Evolutionary conservation across 768 basidiomycete species (phyloP), one percentile per base, ranked within the genome.

Genomic region (Agaricus blazei): DNA sequence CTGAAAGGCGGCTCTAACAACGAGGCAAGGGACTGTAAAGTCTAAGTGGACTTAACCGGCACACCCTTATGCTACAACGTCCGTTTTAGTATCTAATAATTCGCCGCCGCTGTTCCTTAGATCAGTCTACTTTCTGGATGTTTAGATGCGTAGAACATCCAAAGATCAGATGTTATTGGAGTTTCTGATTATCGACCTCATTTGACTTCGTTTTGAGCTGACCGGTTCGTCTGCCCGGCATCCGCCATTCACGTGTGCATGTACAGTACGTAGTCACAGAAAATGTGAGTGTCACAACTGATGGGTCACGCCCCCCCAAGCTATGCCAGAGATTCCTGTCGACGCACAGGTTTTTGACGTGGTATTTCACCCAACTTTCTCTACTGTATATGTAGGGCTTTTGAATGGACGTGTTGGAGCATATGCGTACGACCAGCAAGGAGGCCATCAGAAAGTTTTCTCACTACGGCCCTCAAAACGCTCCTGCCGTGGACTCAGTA

Each of bases 261-360:
- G 19, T 19, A 19, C 19, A 19, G 19, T 34, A 11, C 34, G 34
- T 34, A 7, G 7, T 19, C 34, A 45, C 12, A 12, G 11, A 50
- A 15, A 5, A 12, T 45, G 4, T 34, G 2, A 8, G 34, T 24
- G 34, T 52, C 42, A 37, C 42, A 23, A 34, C 34, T 11, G 11
- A 43, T 31, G 51, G 23, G 15, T 37, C 15, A 45, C 54, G 52
- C 9, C 45, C 50, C 38, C 19, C 29, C 27, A 24, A 60, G 58
- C 60, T 48, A 79, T 79, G 78, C 75, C 78, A 54, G 76, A 90
- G 72, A 85, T 93, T 48, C 74, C 78, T 23, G 77, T 87, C 44
- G 83, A 83, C 47, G 81, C 83, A 7, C 90, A 96, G 68, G 82
- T 94, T 28, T 97, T 96, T 70, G 95, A 96, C 73, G 73, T 97